These are phyloP conservation scores for Fusarium pseudograminearum DNA, from an alignment of 2,329 filamentous ascomycete species.

Conservation along the genomic window DNA sequence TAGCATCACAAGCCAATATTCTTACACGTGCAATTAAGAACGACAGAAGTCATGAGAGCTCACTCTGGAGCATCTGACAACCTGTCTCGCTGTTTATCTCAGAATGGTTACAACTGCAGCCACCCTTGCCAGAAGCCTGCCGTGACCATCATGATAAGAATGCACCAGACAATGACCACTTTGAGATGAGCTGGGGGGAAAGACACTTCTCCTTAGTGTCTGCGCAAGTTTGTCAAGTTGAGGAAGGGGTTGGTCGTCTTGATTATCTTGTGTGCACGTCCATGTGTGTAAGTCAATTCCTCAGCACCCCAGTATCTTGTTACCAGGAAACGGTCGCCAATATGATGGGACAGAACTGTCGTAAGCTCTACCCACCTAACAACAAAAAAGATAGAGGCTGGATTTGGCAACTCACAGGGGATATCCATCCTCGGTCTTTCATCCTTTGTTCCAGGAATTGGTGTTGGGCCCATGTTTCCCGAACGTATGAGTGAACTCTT, in stretches of 20 bases:
- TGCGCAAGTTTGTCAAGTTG: constrained; percentile 73
- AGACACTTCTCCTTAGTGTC: constrained; percentile 78
- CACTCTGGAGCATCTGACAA: constrained; percentile 21
- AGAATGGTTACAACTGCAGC: constrained; percentile 60
- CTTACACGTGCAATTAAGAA: constrained; percentile 25
- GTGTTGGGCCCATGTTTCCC: constrained; percentile 72
- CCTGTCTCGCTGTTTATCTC: constrained; percentile 52
- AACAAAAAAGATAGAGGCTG: constrained; percentile 79
- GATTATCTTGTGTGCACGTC: constrained; percentile 78
- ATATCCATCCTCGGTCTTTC: constrained; percentile 85
- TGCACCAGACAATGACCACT: constrained; percentile 60
- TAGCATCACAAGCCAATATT: constrained; percentile 13
- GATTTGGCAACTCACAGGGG: constrained; percentile 78
- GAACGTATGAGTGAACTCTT: constrained; percentile 82
- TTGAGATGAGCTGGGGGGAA: constrained; percentile 81
- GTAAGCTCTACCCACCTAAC: constrained; percentile 86
- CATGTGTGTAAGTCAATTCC: constrained; percentile 80
- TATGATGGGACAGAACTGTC: constrained; percentile 72
- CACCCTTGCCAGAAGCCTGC: constrained; percentile 34
- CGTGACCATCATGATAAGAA: not conserved
- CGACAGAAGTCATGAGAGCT: constrained; percentile 11
- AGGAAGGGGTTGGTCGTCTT: constrained; percentile 84
- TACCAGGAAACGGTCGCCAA: not conserved
- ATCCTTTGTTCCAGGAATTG: constrained; percentile 81
- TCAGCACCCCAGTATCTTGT: not conserved